A percentile compares a stretch with the other conserved stretches of the same genome.
Evolutionary conservation across 768 basidiomycete genomes (phyloP).

Genomic region (Phlebiopsis gigantea): DNA sequence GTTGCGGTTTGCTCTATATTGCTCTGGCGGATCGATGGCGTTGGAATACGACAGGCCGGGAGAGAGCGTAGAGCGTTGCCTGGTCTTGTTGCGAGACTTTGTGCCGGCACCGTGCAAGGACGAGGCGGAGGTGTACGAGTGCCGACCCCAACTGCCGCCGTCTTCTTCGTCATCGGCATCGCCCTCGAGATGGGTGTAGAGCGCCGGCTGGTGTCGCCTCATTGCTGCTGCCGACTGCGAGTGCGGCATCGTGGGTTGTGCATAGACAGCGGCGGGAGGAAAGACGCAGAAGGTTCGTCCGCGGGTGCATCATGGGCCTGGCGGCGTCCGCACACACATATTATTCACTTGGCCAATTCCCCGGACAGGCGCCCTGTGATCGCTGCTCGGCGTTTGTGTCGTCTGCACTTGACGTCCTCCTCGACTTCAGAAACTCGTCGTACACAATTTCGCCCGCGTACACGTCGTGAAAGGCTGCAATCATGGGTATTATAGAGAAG

Average conservation of each 20-base stretch:
- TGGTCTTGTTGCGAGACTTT: conserved; percentile 23
- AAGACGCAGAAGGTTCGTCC: neutral
- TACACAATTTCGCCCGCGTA: neutral
- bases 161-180: conserved; percentile 47
- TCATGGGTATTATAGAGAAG: conserved; percentile 95
- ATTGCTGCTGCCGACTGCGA: conserved; percentile 25
- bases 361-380: neutral
- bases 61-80: conserved; percentile 26
- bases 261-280: conserved; percentile 2
- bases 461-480: conserved; percentile 19
- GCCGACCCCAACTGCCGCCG: conserved; percentile 34
- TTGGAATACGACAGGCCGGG: conserved; percentile 14
- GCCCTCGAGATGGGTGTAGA: conserved; percentile 61
- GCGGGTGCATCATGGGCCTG: conserved; percentile 1
- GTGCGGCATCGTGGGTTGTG: conserved; percentile 1
- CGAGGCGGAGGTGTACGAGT: conserved; percentile 18
- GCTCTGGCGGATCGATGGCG: conserved; percentile 23
- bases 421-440: neutral
- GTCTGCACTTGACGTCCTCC: neutral
- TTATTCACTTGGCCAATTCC: neutral
- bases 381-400: neutral
- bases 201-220: conserved; percentile 60
- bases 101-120: conserved; percentile 18
- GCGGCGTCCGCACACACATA: neutral
- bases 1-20: conserved; percentile 36